Evolutionary conservation across 805 yeast species (phyloP), one percentile per base, ranked within the genome.

Genomic region (Candida namnaoensis): DNA sequence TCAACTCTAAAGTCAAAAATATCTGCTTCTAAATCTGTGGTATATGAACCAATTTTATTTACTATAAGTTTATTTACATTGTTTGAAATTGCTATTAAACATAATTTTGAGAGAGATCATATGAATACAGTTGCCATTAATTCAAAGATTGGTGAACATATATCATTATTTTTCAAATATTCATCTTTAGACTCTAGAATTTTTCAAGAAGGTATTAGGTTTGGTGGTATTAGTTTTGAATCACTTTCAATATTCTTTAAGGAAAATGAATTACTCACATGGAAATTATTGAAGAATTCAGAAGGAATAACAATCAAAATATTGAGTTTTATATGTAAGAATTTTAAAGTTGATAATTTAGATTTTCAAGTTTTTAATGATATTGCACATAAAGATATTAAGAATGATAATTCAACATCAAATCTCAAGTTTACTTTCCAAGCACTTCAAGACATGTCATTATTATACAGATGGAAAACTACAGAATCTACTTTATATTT

Each of bases 251-350:
- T 9, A 8, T 13, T 30, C 33, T 30, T 30, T 7, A 30, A 7
- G 7, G 33, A 8, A 8, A 30, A 12, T 8, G n/a, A 30, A 30
- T 7, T 6, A 8, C n/a, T 30, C 2, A 30, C 33, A 6, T 52
- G 56, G 55, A 23, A 32, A 1, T 46, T 41, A 23, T 7, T 52
- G 12, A 36, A 41, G 8, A 9, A 34, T 0, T 39, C 48, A 2
- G 19, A 33, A 3, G n/a, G 50, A 11, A 41, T 36, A 9, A 51
- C 48, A 34, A 19, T 54, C 28, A 38, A 30, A n/a, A 42, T 51
- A 26, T 38, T 50, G 12, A 43, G 38, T 32, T 43, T 45, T 5
- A 23, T 52, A 1, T 48, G 51, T 34, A 36, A 35, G 2, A 32
- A 43, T 1, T 44, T 38, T 12, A 35, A 27, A 5, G 41, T 48